A percentile compares a stretch with the other conserved stretches of the same genome.
These are phyloP conservation scores for Paramarasmius palmivorus DNA, from an alignment of 1,284 basidiomycete genomes.

Conservation along the genomic window DNA sequence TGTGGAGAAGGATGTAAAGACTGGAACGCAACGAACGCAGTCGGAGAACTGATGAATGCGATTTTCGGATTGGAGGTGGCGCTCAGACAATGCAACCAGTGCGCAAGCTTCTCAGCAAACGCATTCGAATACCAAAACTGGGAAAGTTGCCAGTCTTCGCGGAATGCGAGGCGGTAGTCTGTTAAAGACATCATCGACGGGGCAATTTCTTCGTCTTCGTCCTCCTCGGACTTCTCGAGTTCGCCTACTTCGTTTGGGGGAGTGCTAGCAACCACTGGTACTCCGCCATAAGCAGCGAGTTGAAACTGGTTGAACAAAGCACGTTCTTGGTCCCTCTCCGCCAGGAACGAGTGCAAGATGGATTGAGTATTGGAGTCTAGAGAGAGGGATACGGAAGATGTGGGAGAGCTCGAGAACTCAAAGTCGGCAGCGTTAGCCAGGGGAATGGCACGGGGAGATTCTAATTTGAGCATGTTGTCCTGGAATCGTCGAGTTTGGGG, in stretches of 20 bases:
- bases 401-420: too few species aligned
- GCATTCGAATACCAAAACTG: slow-evolving; percentile 46
- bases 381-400: too few species aligned
- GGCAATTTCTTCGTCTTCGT: slow-evolving; percentile 20
- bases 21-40: slow-evolving; percentile 44
- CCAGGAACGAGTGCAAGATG: slow-evolving; percentile 38
- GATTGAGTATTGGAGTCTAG: slow-evolving; percentile 38
- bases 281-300: slow-evolving; percentile 26
- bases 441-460: too few species aligned
- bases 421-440: too few species aligned
- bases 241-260: slow-evolving; percentile 30
- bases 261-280: too few species aligned
- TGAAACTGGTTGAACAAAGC: slow-evolving; percentile 37
- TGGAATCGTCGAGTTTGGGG: too few species aligned
- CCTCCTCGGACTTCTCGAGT: slow-evolving; percentile 13
- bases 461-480: too few species aligned
- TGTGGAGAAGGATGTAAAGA: slow-evolving; percentile 31
- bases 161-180: slow-evolving; percentile 40
- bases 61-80: too few species aligned
- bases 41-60: slow-evolving; percentile 45
- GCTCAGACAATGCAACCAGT: too few species aligned
- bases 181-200: slow-evolving; percentile 41
- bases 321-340: slow-evolving; percentile 40
- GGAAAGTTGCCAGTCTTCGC: slow-evolving; percentile 49
- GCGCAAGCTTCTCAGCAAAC: slow-evolving; percentile 37